Percentiles rank a stretch among this genome's conserved stretches.
These are phyloP conservation scores for Lecanicillium sp. DNA, from an alignment of 2,329 filamentous ascomycete species.

Conservation along the genomic window DNA sequence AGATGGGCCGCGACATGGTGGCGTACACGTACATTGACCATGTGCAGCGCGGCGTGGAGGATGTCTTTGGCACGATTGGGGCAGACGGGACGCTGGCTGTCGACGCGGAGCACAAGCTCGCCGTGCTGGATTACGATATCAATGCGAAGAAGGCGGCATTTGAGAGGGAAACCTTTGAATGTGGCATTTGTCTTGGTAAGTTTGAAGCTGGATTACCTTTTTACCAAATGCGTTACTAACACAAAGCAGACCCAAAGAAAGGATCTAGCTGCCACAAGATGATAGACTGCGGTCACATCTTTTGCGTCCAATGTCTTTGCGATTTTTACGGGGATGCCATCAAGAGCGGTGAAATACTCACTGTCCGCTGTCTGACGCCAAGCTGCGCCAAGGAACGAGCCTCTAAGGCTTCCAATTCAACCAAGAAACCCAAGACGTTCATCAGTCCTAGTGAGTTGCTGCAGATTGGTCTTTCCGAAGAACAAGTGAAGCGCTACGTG, in stretches of 20 bases:
- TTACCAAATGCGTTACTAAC: neutral
- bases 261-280: constrained; percentile 75
- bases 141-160: constrained; percentile 70
- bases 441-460: constrained; percentile 80
- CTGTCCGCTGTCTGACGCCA: constrained; percentile 74
- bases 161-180: constrained; percentile 78
- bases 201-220: neutral
- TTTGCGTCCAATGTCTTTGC: constrained; percentile 79
- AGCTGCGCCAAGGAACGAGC: constrained; percentile 64
- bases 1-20: constrained; percentile 52
- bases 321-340: constrained; percentile 90
- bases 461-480: constrained; percentile 64
- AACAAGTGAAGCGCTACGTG: constrained; percentile 78
- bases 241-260: constrained; percentile 71
- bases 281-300: constrained; percentile 81
- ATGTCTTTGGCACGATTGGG: constrained; percentile 53
- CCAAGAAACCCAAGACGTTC: constrained; percentile 56
- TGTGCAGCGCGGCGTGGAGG: constrained; percentile 51
- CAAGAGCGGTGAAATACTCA: constrained; percentile 71
- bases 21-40: constrained; percentile 60
- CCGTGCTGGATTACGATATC: constrained; percentile 72
- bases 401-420: constrained; percentile 20
- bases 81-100: constrained; percentile 45
- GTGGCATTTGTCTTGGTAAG: constrained; percentile 70
- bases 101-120: constrained; percentile 55